Percentiles rank a stretch among this genome's conserved stretches.
These are phyloP conservation scores for Oropetium thomaeum DNA, from an alignment of 176 grass and related monocot genomes.

Conservation along the genomic window DNA sequence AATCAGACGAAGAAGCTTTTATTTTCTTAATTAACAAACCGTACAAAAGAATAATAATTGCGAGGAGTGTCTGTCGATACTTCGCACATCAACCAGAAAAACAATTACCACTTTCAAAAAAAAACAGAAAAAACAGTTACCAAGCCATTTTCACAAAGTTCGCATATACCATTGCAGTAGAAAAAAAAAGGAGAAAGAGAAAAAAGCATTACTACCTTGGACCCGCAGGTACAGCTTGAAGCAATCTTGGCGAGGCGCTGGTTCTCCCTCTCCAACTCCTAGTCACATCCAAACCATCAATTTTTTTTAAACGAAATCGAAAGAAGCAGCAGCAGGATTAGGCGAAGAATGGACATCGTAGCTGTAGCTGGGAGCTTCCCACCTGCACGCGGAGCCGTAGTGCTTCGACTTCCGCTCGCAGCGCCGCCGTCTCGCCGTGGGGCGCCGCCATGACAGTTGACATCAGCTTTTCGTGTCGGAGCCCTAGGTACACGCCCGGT, in stretches of 20 bases:
- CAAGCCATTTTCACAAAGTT: no score
- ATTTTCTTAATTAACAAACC: background rate
- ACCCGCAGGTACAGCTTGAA: conserved; percentile 55
- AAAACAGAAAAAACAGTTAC: no score
- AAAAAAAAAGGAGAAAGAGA: background rate
- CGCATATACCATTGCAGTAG: background rate
- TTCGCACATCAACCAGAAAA: no score
- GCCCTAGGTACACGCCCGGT: no score
- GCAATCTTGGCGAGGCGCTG: conserved; percentile 38
- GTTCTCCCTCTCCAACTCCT: conserved; percentile 84
- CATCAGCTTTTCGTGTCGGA: no score
- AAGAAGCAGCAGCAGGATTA: background rate
- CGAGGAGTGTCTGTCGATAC: no score
- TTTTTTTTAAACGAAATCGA: no score
- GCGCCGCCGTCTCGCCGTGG: conserved; percentile 1
- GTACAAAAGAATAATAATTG: no score
- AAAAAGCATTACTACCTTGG: conserved; percentile 44
- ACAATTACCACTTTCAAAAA: no score
- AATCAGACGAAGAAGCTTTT: no score
- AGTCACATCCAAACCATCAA: background rate
- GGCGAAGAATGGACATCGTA: no score
- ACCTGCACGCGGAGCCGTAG: conserved; percentile 29
- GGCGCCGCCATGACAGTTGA: no score
- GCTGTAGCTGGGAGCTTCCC: background rate
- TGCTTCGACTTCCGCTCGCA: conserved; percentile 19